These are phyloP conservation scores for Lepiota brunneoincarnata DNA, from an alignment of 768 basidiomycete genomes.

Conservation along the genomic window DNA sequence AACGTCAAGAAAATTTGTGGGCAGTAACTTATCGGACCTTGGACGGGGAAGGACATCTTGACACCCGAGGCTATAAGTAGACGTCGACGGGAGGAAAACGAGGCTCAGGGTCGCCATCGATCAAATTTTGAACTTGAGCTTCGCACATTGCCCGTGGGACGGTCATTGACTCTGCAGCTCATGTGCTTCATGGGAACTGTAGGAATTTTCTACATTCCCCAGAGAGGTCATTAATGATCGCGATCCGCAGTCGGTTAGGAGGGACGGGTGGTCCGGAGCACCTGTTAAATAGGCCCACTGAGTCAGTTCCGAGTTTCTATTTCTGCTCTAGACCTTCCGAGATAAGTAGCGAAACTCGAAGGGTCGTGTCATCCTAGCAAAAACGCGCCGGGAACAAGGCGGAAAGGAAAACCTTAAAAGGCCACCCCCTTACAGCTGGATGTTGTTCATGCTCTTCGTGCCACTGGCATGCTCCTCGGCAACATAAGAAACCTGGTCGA, in stretches of 20 bases:
- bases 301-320: no score
- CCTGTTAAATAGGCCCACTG: no score
- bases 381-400: constrained; percentile 3
- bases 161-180: no score
- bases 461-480: neutral
- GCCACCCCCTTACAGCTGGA: neutral
- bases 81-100: constrained; percentile 3
- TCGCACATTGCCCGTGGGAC: no score
- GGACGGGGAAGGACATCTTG: neutral
- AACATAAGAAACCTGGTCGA: neutral
- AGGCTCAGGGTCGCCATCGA: neutral
- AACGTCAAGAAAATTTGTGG: constrained; percentile 4
- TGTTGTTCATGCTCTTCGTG: neutral
- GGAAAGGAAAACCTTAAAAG: neutral
- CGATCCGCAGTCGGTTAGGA: no score
- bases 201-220: no score
- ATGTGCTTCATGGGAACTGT: no score
- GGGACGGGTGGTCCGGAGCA: no score
- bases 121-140: no score
- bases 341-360: neutral
- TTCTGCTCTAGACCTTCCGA: neutral
- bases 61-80: constrained; percentile 4
- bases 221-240: no score
- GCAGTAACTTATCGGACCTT: neutral
- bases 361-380: neutral